These are phyloP conservation scores for Nannochloropsis oceanica DNA, from an alignment of 108 stramenopile species.

Conservation along the genomic window DNA sequence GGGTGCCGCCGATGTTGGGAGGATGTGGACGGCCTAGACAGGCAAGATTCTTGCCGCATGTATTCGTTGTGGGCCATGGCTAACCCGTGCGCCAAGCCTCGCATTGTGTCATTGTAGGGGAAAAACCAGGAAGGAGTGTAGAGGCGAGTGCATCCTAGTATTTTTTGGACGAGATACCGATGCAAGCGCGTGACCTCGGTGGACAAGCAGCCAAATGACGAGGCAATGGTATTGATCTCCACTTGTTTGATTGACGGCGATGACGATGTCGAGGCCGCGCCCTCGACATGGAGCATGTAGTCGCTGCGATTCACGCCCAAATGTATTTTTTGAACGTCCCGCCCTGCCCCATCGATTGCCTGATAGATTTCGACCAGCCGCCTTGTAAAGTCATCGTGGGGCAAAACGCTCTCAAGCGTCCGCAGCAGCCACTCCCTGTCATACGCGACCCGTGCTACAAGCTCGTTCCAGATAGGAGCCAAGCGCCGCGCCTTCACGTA, in stretches of 20 bases:
- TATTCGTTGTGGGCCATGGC: conserved; percentile 53
- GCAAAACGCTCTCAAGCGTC: background rate
- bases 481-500: conserved; percentile 26
- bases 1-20: background rate
- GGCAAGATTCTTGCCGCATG: conserved; percentile 17
- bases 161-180: background rate
- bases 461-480: conserved; percentile 53
- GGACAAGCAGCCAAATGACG: conserved; percentile 61
- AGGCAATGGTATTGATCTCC: conserved; percentile 89
- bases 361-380: conserved; percentile 58
- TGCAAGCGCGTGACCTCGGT: background rate
- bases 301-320: conserved; percentile 71
- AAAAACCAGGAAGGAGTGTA: background rate
- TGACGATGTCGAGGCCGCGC: background rate
- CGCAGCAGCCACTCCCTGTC: conserved; percentile 53
- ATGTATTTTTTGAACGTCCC: conserved; percentile 8
- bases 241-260: conserved; percentile 45
- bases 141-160: background rate
- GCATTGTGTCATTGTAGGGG: conserved; percentile 54
- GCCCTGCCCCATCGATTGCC: conserved; percentile 17
- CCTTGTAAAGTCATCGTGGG: conserved; percentile 64
- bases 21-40: background rate
- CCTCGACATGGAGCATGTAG: conserved; percentile 64
- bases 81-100: conserved; percentile 48
- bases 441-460: conserved; percentile 67